Percentiles rank a stretch among this genome's conserved stretches.
Evolutionary conservation across 768 basidiomycete genomes (phyloP).

Genomic region (Sporobolomyces phaffii): DNA sequence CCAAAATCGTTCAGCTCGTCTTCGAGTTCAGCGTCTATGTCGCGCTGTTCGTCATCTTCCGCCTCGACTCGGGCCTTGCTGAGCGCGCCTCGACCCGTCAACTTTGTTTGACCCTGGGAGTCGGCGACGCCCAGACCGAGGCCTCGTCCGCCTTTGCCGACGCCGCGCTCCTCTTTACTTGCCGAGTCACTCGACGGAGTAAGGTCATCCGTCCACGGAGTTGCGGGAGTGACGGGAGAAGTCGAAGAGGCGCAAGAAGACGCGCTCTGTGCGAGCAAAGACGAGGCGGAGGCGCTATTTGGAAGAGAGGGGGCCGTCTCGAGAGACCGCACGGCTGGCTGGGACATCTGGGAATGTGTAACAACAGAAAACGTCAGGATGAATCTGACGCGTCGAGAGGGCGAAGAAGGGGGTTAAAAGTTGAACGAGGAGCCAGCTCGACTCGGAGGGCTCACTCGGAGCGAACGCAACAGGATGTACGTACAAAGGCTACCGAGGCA

Average conservation of each 20-base stretch:
- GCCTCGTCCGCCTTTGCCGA: not conserved
- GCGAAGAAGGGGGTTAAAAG: too few species aligned
- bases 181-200: not conserved
- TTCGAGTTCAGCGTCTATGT: slow-evolving; percentile 19
- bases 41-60: slow-evolving; percentile 6
- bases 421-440: too few species aligned
- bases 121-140: not conserved
- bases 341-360: too few species aligned
- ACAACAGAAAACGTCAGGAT: too few species aligned
- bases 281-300: too few species aligned
- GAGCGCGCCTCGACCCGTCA: not conserved
- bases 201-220: not conserved
- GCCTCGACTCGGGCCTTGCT: not conserved
- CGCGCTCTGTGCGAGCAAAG: not conserved
- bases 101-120: not conserved
- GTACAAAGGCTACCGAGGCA: too few species aligned
- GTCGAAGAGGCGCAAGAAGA: not conserved
- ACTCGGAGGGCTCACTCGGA: too few species aligned
- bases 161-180: not conserved
- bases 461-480: too few species aligned
- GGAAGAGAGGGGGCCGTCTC: too few species aligned
- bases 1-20: slow-evolving; percentile 29
- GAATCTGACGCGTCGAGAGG: too few species aligned
- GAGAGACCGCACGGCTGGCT: too few species aligned
- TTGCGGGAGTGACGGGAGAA: not conserved